Percentiles rank a stretch among this genome's conserved stretches.
phyloP scores from a whole-genome alignment of 176 grass and related monocot genomes.

The Rhipidocladum racemiflorum region DNA sequence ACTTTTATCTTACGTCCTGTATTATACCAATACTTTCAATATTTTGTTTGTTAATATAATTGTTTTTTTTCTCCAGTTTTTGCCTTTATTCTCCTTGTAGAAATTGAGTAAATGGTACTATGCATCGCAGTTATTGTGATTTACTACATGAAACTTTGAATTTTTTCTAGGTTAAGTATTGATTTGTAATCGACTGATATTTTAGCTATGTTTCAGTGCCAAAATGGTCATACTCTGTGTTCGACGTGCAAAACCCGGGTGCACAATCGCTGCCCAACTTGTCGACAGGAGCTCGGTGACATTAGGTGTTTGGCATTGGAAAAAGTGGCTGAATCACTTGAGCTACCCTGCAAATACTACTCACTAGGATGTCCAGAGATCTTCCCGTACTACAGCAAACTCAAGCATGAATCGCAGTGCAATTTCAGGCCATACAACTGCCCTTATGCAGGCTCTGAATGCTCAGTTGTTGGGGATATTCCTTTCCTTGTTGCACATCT shows the following conservation, averaged over 20 bases:
- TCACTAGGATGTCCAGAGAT: slow-evolving; percentile 71
- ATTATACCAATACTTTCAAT: background rate
- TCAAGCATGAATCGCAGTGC: slow-evolving; percentile 86
- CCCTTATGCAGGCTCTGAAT: slow-evolving; percentile 93
- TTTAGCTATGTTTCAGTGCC: slow-evolving; percentile 61
- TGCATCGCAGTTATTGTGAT: background rate
- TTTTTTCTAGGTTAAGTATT: background rate
- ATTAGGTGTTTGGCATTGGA: slow-evolving; percentile 94
- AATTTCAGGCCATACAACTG: slow-evolving; percentile 87
- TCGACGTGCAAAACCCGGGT: slow-evolving; percentile 86
- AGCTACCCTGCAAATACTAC: slow-evolving; percentile 82
- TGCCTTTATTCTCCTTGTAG: background rate
- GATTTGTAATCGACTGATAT: background rate
- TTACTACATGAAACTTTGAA: background rate
- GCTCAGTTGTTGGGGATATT: slow-evolving; percentile 73
- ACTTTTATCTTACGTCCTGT: background rate
- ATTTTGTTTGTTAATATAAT: background rate
- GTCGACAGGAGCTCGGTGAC: slow-evolving; percentile 86
- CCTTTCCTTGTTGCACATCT: slow-evolving; percentile 80
- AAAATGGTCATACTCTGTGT: slow-evolving; percentile 92
- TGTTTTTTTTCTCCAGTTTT: background rate
- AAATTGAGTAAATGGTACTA: background rate
- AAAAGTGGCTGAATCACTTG: slow-evolving; percentile 94
- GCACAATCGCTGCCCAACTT: slow-evolving; percentile 90
- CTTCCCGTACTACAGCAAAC: slow-evolving; percentile 84